These are phyloP conservation scores for Verticillium dahliae DNA, from an alignment of 2,329 filamentous ascomycete genomes.

Conservation along the genomic window DNA sequence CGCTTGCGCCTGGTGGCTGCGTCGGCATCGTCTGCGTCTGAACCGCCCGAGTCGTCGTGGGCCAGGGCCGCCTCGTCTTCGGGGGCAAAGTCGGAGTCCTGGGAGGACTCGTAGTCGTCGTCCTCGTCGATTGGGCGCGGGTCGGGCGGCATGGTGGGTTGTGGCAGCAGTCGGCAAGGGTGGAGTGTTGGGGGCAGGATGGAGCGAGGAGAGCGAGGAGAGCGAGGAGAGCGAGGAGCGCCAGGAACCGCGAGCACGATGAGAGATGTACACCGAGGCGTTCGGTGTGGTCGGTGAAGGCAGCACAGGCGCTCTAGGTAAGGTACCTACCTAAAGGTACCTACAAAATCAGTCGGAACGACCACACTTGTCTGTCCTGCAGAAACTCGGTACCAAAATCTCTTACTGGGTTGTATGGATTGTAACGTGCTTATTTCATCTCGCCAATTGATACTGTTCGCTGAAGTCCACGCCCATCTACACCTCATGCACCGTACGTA, in stretches of 20 bases:
- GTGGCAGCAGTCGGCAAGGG: not conserved
- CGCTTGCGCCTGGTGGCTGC: constrained; percentile 26
- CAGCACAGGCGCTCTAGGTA: no score
- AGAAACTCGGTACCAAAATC: no score
- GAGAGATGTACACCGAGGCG: not conserved
- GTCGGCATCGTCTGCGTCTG: constrained; percentile 25
- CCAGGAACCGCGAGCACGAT: no score
- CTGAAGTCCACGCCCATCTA: no score
- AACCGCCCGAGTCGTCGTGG: constrained; percentile 44
- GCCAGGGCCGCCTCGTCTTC: constrained; percentile 39
- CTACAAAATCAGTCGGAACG: no score
- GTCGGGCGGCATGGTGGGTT: constrained; percentile 34
- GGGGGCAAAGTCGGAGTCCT: constrained; percentile 69
- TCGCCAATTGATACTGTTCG: no score
- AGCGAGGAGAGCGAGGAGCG: no score
- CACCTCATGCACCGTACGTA: no score
- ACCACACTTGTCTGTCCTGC: no score
- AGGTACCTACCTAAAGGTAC: not conserved
- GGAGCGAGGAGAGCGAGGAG: not conserved
- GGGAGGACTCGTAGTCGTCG: constrained; percentile 60
- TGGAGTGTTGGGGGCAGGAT: not conserved
- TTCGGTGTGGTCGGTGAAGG: not conserved
- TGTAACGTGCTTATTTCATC: no score
- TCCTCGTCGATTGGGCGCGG: constrained; percentile 28
- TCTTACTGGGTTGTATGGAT: no score